Percentiles rank a stretch among this genome's conserved stretches.
These are phyloP conservation scores for Talaromyces wortmannii DNA, from an alignment of 495 filamentous ascomycete genomes.

Conservation along the genomic window DNA sequence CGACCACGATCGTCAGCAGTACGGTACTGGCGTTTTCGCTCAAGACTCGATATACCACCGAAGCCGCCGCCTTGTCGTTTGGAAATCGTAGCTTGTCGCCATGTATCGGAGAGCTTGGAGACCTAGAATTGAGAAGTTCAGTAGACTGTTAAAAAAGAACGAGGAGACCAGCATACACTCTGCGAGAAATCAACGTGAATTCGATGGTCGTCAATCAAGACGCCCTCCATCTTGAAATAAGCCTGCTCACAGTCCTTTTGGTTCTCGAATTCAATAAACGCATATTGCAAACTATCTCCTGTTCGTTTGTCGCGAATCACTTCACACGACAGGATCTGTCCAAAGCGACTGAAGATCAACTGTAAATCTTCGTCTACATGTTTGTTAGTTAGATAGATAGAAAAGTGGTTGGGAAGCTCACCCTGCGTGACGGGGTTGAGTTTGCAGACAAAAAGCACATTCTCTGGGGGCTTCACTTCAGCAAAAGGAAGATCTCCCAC, in stretches of 20 bases:
- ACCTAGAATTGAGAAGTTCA: slow-evolving; percentile 40
- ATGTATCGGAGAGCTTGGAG: slow-evolving; percentile 81
- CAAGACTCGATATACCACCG: slow-evolving; percentile 77
- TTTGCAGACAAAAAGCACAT: slow-evolving; percentile 97
- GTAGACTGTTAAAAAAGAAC: neutral
- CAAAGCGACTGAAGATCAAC: slow-evolving; percentile 94
- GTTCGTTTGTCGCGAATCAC: slow-evolving; percentile 93
- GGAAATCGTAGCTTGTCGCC: slow-evolving; percentile 79
- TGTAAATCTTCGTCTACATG: slow-evolving; percentile 81
- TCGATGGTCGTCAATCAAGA: slow-evolving; percentile 93
- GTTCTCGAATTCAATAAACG: slow-evolving; percentile 94
- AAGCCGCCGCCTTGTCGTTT: slow-evolving; percentile 82
- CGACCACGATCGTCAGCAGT: slow-evolving; percentile 48
- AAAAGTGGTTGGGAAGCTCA: slow-evolving; percentile 15
- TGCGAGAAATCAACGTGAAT: slow-evolving; percentile 99
- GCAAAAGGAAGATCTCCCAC: slow-evolving; percentile 96
- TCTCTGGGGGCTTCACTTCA: slow-evolving; percentile 96
- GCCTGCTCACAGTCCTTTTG: slow-evolving; percentile 90
- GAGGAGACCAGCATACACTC: slow-evolving; percentile 53
- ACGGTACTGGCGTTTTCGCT: slow-evolving; percentile 81
- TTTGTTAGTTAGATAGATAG: neutral
- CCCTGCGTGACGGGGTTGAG: slow-evolving; percentile 90
- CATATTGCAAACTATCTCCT: slow-evolving; percentile 92
- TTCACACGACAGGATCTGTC: slow-evolving; percentile 91
- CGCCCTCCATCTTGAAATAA: slow-evolving; percentile 97